phyloP scores from a whole-genome alignment of 768 basidiomycete genomes.

The Lactarius indigo region DNA sequence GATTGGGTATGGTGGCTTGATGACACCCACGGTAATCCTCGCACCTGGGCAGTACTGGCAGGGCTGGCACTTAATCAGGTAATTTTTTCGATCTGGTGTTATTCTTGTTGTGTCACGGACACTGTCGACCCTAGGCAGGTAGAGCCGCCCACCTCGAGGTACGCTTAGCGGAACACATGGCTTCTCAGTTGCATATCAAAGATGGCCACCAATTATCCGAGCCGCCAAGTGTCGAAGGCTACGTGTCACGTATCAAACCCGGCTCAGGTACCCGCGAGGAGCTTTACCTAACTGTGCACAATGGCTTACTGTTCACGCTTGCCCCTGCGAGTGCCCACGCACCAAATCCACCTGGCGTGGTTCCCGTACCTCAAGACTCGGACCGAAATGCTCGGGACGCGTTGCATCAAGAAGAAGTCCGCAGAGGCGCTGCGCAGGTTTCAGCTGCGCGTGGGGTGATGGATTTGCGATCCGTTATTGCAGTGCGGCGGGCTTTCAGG shows the following conservation, averaged over 20 bases:
- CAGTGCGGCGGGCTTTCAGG: conserved; percentile 63
- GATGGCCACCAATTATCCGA: conserved; percentile 56
- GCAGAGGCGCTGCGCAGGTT: conserved; percentile 62
- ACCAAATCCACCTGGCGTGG: conserved; percentile 61
- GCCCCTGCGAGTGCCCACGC: conserved; percentile 53
- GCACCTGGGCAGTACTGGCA: conserved; percentile 72
- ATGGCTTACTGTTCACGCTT: conserved; percentile 67
- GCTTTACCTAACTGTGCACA: conserved; percentile 68
- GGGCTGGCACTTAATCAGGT: conserved; percentile 75
- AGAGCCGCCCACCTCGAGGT: conserved; percentile 63
- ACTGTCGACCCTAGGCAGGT: conserved; percentile 33
- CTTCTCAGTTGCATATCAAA: conserved; percentile 42
- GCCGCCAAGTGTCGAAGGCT: conserved; percentile 84
- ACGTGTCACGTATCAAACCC: conserved; percentile 65
- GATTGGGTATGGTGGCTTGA: conserved; percentile 86
- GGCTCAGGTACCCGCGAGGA: conserved; percentile 54
- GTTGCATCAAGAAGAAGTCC: conserved; percentile 51
- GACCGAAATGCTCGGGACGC: conserved; percentile 31
- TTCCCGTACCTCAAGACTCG: conserved; percentile 33
- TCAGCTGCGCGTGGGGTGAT: conserved; percentile 60
- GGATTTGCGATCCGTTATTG: conserved; percentile 67
- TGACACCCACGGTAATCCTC: conserved; percentile 55
- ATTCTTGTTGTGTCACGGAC: conserved; percentile 1
- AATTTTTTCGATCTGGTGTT: conserved; percentile 28
- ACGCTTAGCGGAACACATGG: conserved; percentile 67